Conservation (phyloP, 495 filamentous ascomycete genomes). For the Trypethelium eluteriae region DNA sequence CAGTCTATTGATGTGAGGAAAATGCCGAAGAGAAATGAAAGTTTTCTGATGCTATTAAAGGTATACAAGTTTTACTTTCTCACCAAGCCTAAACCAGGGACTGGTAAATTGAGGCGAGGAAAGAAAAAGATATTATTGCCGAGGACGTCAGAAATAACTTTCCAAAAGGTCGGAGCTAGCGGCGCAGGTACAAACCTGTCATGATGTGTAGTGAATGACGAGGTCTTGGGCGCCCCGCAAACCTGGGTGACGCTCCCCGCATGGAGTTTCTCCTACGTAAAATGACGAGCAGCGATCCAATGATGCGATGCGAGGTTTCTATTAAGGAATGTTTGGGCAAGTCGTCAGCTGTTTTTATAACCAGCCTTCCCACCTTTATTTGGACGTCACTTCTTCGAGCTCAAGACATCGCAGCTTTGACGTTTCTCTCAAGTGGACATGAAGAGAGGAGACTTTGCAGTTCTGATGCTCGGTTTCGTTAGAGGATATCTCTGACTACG, state of each 20-base stretch:
- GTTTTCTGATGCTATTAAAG: too few species aligned
- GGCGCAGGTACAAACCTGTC: neutral
- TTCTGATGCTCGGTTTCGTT: too few species aligned
- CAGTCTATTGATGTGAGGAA: too few species aligned
- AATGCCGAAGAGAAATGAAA: too few species aligned
- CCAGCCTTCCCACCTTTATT: neutral
- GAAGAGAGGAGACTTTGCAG: too few species aligned
- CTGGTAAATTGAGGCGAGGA: too few species aligned
- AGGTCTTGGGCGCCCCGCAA: neutral
- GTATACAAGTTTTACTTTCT: too few species aligned
- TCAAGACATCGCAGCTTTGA: neutral
- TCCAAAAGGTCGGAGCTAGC: neutral
- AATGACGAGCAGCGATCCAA: neutral
- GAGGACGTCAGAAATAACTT: neutral
- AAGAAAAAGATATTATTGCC: neutral
- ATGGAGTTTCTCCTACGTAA: slow-evolving; percentile 9
- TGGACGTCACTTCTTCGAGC: neutral
- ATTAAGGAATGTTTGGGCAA: neutral
- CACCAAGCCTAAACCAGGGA: too few species aligned
- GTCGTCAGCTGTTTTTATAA: neutral
- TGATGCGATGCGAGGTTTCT: neutral
- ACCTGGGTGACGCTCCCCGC: neutral
- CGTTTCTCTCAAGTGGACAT: too few species aligned
- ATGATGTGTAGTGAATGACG: slow-evolving; percentile 1
- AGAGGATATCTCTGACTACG: too few species aligned